These are phyloP conservation scores for Globisporangium radiosum DNA, from an alignment of 352 stramenopile species.

Conservation along the genomic window DNA sequence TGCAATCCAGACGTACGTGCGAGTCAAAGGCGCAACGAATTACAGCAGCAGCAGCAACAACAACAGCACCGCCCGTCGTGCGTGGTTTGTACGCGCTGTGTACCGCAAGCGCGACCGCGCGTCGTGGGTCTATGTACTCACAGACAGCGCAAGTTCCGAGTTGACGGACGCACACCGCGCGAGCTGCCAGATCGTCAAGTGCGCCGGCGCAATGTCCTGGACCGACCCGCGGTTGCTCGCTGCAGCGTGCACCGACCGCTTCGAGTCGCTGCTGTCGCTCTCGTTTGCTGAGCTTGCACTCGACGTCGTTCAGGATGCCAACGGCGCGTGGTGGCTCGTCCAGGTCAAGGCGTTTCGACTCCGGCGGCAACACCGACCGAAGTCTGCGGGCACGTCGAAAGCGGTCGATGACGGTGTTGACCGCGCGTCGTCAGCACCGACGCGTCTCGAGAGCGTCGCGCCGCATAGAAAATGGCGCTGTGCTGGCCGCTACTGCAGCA, in stretches of 20 bases:
- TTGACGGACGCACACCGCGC: conserved; percentile 18
- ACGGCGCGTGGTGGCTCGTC: conserved; percentile 54
- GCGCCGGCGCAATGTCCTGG: conserved; percentile 45
- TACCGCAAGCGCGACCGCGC: conserved; percentile 49
- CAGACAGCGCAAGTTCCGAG: conserved; percentile 8
- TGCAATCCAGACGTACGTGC: conserved; percentile 47
- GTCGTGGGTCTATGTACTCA: conserved; percentile 55
- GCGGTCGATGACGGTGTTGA: not conserved
- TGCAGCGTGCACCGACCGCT: conserved; percentile 19
- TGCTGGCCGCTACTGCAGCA: conserved; percentile 29
- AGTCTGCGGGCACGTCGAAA: not conserved
- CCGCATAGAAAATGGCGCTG: conserved; percentile 48
- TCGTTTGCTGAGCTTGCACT: conserved; percentile 43
- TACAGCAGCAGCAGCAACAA: too few relatives aligned
- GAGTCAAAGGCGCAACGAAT: conserved; percentile 23
- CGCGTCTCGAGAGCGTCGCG: conserved; percentile 21
- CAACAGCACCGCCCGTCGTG: conserved; percentile 11
- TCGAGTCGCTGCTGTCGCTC: conserved; percentile 34
- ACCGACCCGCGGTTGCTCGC: conserved; percentile 29
- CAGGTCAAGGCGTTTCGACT: conserved; percentile 66
- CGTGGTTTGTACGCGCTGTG: conserved; percentile 48
- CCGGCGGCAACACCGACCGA: conserved; percentile 11
- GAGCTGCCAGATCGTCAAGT: conserved; percentile 57
- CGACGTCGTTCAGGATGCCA: conserved; percentile 47
- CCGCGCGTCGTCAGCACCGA: conserved; percentile 42